Evolutionary conservation across 306 rosid species (phyloP).

Genomic region (Lathyrus aphaca): DNA sequence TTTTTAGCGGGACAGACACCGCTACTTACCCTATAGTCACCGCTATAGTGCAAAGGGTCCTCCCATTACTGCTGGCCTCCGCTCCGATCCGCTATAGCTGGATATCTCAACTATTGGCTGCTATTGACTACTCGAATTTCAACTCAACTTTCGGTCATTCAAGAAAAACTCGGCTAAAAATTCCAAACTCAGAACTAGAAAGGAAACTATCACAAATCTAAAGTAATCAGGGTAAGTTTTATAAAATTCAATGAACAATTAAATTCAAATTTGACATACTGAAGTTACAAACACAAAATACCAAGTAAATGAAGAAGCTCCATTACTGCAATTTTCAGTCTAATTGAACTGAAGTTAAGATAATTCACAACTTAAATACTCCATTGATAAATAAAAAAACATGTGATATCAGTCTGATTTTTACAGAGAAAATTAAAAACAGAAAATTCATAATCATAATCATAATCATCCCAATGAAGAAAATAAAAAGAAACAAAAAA

Average conservation of each 20-base stretch:
- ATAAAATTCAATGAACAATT: no score
- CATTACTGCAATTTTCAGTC: neutral
- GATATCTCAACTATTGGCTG: no score
- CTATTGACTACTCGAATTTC: no score
- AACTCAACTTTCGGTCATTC: constrained; percentile 1
- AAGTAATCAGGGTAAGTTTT: neutral
- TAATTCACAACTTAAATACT: constrained; percentile 37
- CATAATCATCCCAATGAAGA: constrained; percentile 9
- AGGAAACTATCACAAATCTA: neutral
- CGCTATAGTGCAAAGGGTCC: no score
- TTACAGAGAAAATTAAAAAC: constrained; percentile 44
- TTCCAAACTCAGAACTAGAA: constrained; percentile 24
- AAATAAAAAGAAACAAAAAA: neutral
- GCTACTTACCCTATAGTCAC: no score
- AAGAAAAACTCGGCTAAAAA: constrained; percentile 2
- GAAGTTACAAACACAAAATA: neutral
- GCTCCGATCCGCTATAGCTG: no score
- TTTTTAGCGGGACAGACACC: no score
- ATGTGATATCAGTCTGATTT: constrained; percentile 34
- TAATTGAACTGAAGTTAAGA: constrained; percentile 12
- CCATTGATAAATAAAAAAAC: constrained; percentile 19
- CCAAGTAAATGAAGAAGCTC: neutral
- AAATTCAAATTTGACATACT: neutral
- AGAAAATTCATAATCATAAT: constrained; percentile 6
- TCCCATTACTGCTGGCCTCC: no score